Conservation (phyloP, 1,139 yeast species). For the Saccharomyces uvarum region DNA sequence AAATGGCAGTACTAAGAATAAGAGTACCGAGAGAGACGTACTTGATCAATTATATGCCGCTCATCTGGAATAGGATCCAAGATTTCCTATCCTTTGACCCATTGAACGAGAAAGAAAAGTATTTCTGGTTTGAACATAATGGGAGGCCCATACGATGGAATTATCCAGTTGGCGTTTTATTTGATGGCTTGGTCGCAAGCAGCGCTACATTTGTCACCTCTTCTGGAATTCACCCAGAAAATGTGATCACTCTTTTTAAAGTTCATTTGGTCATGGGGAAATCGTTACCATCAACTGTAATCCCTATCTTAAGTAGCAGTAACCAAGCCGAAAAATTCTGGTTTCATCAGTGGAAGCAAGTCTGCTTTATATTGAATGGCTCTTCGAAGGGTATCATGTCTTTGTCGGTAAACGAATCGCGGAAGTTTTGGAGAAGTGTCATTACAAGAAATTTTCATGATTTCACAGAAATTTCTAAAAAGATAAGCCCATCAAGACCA, state of each 20-base stretch:
- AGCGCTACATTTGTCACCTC: slow-evolving; percentile 32
- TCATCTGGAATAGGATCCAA: slow-evolving; percentile 40
- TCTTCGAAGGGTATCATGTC: slow-evolving; percentile 69
- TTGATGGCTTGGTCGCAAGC: slow-evolving; percentile 37
- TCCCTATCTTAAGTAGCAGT: slow-evolving; percentile 37
- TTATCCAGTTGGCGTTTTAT: slow-evolving; percentile 65
- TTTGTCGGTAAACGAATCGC: slow-evolving; percentile 54
- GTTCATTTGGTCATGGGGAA: slow-evolving; percentile 38
- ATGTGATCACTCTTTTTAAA: slow-evolving; percentile 40
- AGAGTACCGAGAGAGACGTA: slow-evolving; percentile 45
- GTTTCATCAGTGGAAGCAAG: slow-evolving; percentile 74
- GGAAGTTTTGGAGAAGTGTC: slow-evolving; percentile 50
- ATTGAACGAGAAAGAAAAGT: slow-evolving; percentile 28
- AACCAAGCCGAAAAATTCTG: slow-evolving; percentile 45
- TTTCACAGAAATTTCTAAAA: slow-evolving; percentile 36
- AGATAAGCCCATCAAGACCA: slow-evolving; percentile 34
- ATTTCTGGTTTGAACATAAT: slow-evolving; percentile 59
- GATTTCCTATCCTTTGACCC: slow-evolving; percentile 33
- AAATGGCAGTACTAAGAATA: slow-evolving; percentile 12
- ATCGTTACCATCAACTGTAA: slow-evolving; percentile 46
- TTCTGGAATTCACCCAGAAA: background rate
- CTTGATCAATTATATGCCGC: slow-evolving; percentile 43
- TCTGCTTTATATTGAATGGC: slow-evolving; percentile 66
- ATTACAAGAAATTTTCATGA: slow-evolving; percentile 25
- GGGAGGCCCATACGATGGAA: slow-evolving; percentile 68